These are phyloP conservation scores for Russula brevipes DNA, from an alignment of 768 basidiomycete genomes.

Conservation along the genomic window DNA sequence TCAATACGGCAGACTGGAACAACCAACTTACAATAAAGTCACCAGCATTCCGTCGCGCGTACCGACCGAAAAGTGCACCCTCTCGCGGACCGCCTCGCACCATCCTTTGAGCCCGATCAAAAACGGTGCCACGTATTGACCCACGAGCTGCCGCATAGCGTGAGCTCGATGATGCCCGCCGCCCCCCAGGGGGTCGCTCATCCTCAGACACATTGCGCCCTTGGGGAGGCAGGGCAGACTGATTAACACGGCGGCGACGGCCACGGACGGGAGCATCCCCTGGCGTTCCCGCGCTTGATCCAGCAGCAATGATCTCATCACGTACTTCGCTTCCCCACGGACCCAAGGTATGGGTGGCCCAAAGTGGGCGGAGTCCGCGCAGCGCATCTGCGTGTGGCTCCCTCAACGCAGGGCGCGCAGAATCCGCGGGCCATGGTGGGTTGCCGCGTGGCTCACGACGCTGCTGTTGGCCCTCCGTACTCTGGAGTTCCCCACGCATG, in stretches of 20 bases:
- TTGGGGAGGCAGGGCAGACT: constrained; percentile 11
- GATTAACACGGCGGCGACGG: constrained; percentile 21
- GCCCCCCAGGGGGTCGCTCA: constrained; percentile 9
- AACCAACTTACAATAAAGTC: constrained; percentile 49
- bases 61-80: constrained; percentile 9
- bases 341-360: constrained; percentile 8
- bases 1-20: background rate
- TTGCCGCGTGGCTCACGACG: constrained; percentile 7
- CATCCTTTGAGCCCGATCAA: constrained; percentile 18
- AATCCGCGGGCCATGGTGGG: constrained; percentile 7
- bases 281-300: background rate
- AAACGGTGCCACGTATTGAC: constrained; percentile 12
- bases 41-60: constrained; percentile 29
- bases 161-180: constrained; percentile 15
- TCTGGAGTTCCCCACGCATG: constrained; percentile 12
- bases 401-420: constrained; percentile 4
- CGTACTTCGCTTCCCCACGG: constrained; percentile 12
- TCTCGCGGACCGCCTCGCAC: constrained; percentile 18
- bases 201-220: constrained; percentile 20
- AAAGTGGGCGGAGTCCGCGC: constrained; percentile 16
- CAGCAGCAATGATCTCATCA: background rate
- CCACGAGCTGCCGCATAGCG: constrained; percentile 17
- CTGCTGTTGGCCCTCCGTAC: constrained; percentile 4
- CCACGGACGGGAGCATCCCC: constrained; percentile 4
- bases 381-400: constrained; percentile 19